These are phyloP conservation scores for Lotmaria passim DNA, from an alignment of 208 protist species.

Conservation along the genomic window DNA sequence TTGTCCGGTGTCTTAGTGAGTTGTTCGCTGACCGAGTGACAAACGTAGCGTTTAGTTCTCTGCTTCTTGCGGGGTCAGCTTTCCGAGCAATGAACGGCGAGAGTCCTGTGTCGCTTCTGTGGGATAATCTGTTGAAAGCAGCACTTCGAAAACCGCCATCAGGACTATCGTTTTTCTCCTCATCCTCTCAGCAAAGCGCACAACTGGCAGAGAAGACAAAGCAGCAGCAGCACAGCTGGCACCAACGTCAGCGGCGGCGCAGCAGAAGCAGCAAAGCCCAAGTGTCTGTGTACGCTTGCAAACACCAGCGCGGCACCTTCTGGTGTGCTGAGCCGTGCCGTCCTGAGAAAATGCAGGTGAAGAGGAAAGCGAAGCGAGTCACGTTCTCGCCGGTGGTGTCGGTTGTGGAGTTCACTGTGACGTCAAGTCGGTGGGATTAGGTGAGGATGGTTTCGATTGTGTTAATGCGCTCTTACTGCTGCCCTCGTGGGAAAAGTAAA, in stretches of 20 bases:
- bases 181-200: too few relatives aligned
- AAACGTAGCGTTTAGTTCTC: background rate
- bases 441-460: background rate
- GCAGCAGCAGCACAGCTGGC: background rate
- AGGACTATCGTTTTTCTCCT: background rate
- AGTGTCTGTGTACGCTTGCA: constrained; percentile 21
- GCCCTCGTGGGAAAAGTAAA: background rate
- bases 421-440: constrained; percentile 7
- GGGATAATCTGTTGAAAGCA: constrained; percentile 24
- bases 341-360: constrained; percentile 18
- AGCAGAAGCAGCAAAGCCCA: background rate
- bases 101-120: constrained; percentile 24
- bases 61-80: too few relatives aligned
- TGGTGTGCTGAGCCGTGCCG: constrained; percentile 36
- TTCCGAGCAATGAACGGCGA: constrained; percentile 22
- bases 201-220: too few relatives aligned
- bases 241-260: background rate
- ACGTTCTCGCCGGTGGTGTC: constrained; percentile 34
- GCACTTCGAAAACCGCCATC: background rate
- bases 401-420: constrained; percentile 30
- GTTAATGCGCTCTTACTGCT: background rate
- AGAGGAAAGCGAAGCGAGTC: constrained; percentile 26
- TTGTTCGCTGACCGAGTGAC: too few relatives aligned
- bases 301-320: constrained; percentile 22
- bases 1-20: too few relatives aligned